A percentile compares a stretch with the other conserved stretches of the same genome.
phyloP scores from a whole-genome alignment of 1,284 basidiomycete genomes.

The Puccinia novopanici region DNA sequence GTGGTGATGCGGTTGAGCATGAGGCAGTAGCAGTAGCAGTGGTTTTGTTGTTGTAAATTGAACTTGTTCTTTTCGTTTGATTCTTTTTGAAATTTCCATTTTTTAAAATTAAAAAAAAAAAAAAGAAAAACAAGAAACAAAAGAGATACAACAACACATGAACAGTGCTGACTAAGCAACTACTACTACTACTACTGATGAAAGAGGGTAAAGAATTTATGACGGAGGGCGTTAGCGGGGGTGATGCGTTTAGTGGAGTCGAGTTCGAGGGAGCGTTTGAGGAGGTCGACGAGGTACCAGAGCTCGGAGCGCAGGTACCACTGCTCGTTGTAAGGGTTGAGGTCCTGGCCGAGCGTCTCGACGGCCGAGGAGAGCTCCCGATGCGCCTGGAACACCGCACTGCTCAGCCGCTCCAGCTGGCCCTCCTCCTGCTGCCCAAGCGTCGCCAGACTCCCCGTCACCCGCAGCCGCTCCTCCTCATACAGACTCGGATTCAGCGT shows the following conservation, averaged over 20 bases:
- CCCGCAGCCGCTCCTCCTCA: slow-evolving; percentile 53
- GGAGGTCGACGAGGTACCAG: slow-evolving; percentile 71
- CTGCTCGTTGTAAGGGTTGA: slow-evolving; percentile 43
- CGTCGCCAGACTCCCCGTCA: slow-evolving; percentile 54
- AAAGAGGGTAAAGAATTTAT: slow-evolving; percentile 68
- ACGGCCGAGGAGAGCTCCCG: slow-evolving; percentile 44
- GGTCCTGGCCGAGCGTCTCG: slow-evolving; percentile 25
- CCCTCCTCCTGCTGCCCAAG: slow-evolving; percentile 17
- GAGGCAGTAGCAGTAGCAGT: not conserved
- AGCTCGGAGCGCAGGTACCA: slow-evolving; percentile 66
- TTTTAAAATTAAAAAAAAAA: not conserved
- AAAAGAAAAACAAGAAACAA: not conserved
- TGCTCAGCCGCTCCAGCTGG: slow-evolving; percentile 55
- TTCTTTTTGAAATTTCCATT: not conserved
- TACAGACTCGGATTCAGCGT: slow-evolving; percentile 74
- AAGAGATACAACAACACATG: too few relatives aligned
- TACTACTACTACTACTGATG: too few relatives aligned
- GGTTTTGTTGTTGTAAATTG: not conserved
- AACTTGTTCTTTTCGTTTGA: not conserved
- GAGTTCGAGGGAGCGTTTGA: slow-evolving; percentile 71
- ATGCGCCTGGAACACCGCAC: slow-evolving; percentile 50
- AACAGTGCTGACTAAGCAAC: not conserved
- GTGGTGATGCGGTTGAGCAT: not conserved
- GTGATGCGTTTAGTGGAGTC: slow-evolving; percentile 75
- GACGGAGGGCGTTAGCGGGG: slow-evolving; percentile 72